Evolutionary conservation across 2,329 filamentous ascomycete species (phyloP).

Genomic region (Hypoxylon sp.): DNA sequence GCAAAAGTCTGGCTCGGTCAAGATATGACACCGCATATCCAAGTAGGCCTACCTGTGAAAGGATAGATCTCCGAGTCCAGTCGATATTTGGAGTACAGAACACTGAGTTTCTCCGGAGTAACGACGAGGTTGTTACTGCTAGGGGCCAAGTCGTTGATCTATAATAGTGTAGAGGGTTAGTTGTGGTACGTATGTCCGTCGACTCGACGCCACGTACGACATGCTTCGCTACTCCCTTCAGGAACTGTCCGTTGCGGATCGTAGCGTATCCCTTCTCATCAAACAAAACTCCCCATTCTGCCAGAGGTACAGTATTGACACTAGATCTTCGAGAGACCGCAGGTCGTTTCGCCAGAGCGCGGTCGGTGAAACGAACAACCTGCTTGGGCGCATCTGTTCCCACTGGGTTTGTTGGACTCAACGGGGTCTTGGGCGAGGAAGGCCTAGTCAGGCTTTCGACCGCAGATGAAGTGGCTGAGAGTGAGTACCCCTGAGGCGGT

Average conservation of each 20-base stretch:
- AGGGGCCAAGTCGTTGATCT: constrained; percentile 78
- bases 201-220: constrained; percentile 65
- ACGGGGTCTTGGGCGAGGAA: constrained; percentile 8
- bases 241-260: constrained; percentile 74
- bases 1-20: not conserved
- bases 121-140: constrained; percentile 76
- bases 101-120: constrained; percentile 78
- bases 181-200: not conserved
- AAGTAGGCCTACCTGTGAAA: constrained; percentile 69
- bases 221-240: constrained; percentile 79
- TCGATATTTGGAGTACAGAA: constrained; percentile 77
- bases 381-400: constrained; percentile 24
- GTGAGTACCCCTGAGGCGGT: constrained; percentile 4
- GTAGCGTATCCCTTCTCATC: constrained; percentile 76
- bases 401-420: constrained; percentile 2
- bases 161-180: constrained; percentile 18
- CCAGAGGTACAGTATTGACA: constrained; percentile 23
- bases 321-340: constrained; percentile 25
- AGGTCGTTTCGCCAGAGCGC: constrained; percentile 24
- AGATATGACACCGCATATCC: not conserved
- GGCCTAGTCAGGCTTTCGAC: constrained; percentile 14
- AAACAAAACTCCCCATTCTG: constrained; percentile 80
- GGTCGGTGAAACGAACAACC: constrained; percentile 41
- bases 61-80: constrained; percentile 75
- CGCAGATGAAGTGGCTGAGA: constrained; percentile 23